Base-by-base conservation (phyloP, 768 basidiomycete species). In the Lentinula boryana region DNA sequence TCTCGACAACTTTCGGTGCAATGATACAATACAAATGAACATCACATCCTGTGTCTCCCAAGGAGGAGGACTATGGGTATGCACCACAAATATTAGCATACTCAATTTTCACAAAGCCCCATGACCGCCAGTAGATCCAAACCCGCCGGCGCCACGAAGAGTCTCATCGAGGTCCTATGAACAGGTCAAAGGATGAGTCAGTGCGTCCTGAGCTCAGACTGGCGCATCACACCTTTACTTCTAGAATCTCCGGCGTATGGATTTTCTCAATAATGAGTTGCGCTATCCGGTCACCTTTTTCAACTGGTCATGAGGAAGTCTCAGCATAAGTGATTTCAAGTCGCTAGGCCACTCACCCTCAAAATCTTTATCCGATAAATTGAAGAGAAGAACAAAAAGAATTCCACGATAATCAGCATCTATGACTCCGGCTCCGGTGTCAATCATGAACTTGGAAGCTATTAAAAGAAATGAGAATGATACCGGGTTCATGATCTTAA, bases 371-470 rank as follows among this genome's bases (percentile, higher is more conserved):
- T 97, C 93, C 0, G 89, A 89, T 60, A 87, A 83, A 71, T 99
- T 98, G 84, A 93, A 98, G 48, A 99, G 79, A 32, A 99, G 79
- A 38, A 98, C 92, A 68, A 89, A 94, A 50, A 99, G 84, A 12
- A 86, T 78, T 21, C 97, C 97, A 57, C 97, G 82, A 73, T 99
- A 98, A 72, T 99, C 97, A 6, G 93, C 92, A 64, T 99, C 97
- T 55, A 99, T 84, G 6, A 99, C 97, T 21, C 96, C 97, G 10
- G 97, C 97, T 1, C 97, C 97, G 0, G 96, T 98, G 69, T 95
- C 92, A 61, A 98, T 98, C 86, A 93, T 94, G 72, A 93, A 95
- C 70, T 99, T 99, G 15, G 91, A 91, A 18, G 97, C 97, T 97
- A 63, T 16, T 23, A 63, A 38, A 46, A 49, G 18, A 44, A 32